A percentile compares a stretch with the other conserved stretches of the same genome.
Conservation (phyloP, 768 basidiomycete genomes). For the Kwoniella botswanensis region DNA sequence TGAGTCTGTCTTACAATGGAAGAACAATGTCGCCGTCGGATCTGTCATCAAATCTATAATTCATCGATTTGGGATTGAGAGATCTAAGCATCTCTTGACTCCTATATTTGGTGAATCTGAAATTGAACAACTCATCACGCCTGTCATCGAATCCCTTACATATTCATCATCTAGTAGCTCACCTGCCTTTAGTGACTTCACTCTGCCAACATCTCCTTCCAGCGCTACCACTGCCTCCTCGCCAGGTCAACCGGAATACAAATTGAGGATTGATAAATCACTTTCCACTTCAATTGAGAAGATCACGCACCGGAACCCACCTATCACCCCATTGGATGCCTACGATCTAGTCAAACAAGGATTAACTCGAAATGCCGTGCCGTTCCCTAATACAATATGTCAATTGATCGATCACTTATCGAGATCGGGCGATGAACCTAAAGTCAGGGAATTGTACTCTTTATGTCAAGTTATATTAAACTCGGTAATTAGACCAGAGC, state of each 20-base stretch:
- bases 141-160: conserved; percentile 4
- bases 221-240: conserved; percentile 6
- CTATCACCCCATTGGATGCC: conserved; percentile 59
- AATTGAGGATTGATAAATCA: conserved; percentile 19
- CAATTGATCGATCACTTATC: conserved; percentile 73
- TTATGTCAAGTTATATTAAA: conserved; percentile 69
- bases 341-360: conserved; percentile 63
- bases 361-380: conserved; percentile 26
- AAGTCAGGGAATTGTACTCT: conserved; percentile 71
- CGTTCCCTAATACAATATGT: conserved; percentile 63
- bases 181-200: conserved; percentile 5
- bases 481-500: conserved; percentile 60
- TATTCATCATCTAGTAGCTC: conserved; percentile 9
- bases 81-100: conserved; percentile 12
- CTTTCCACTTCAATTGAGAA: conserved; percentile 34
- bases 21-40: background rate
- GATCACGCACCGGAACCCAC: conserved; percentile 33
- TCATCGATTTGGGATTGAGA: conserved; percentile 20
- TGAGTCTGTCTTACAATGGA: background rate
- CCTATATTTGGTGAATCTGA: conserved; percentile 21
- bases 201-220: conserved; percentile 1
- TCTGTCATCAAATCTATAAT: conserved; percentile 11
- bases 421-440: conserved; percentile 66
- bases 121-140: background rate
- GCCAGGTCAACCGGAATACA: conserved; percentile 6